Evolutionary conservation across 306 rosid genomes (phyloP), one percentile per base, ranked within the genome.

Genomic region (Betula pendula): DNA sequence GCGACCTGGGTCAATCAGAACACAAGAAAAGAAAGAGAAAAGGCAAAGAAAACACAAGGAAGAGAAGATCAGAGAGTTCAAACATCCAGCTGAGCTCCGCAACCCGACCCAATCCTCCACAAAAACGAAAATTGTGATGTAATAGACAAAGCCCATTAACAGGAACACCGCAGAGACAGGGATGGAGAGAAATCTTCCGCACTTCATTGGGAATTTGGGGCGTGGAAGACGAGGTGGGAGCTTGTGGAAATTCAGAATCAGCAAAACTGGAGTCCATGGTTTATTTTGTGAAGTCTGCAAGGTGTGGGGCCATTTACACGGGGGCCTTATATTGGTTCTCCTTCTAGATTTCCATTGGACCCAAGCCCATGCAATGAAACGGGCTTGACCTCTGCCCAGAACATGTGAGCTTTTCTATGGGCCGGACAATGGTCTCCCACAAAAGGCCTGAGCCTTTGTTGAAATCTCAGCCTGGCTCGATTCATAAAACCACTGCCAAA

Each of bases 1-100:
- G 8, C 79, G 75, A 53, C 98, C 98, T 19, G 98, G 96, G 75
- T 91, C 94, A 29, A 83, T 83, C 60, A 94, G 81, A 81, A 94
- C 94, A 78, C 96, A 89, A 5, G 76, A 74, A 43, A 78, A 80
- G 89, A 94, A 91, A 81, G 96, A 90, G 87, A 91, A 82, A 59
- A 91, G 78, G 82, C 84, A 82, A 15, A 91, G 81, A 71, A 83
- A 85, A n/a, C 83, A 84, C 25, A 90, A 43, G 68, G 79, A 71
- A 70, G 93, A 72, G 87, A 91, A 87, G 75, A 88, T 47, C 72
- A 77, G 50, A 60, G 88, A 79, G 82, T 89, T 88, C 77, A 91
- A 71, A 60, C 84, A 79, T 27, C 94, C 98, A 72, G 90, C 85
- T 8, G 91, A 90, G 84, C 81, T 87, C 71, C 72, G 84, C 74